Base-by-base conservation (phyloP, 2,329 filamentous ascomycete species). In the Magnaporthiopsis incrustans region DNA sequence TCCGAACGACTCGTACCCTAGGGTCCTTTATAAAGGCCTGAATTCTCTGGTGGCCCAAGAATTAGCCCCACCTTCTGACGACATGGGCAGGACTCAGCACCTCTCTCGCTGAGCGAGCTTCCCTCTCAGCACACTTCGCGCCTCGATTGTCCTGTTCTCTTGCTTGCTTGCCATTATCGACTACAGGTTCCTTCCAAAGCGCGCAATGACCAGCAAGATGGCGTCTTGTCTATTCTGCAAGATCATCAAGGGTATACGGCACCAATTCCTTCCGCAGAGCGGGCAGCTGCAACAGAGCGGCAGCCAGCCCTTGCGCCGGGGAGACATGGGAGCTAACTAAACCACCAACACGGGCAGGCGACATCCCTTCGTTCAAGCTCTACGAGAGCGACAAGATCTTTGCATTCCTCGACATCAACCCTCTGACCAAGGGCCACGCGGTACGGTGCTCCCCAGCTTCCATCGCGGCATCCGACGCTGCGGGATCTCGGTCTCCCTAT, bases 311-410 rank as follows among this genome's bases (percentile, higher is more conserved):
- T 10, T 10, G 32, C 32, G 32, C 32, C 4, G 4, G 32, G 4
- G 4, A 33, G 22, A 25, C 7, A 11, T 25, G 44, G 22, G 22
- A 53, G 44, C n/a, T 53, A 44, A 44, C 44, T 3, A n/a, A 25
- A 53, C 4, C 38, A 50, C 15, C 15, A 25, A 22, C 1, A 11
- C 18, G 8, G 18, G 44, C 58, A 97, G 93, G 93, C 69, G 94
- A 98, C 67, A 97, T 99, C 76, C 95, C 95, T 61, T 94, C 87
- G 70, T 89, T 98, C 82, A 99, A 97, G 85, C 88, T 99, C 78
- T 93, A 91, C 74, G 95, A 99, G 79, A 95, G 86, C 71, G 90
- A 96, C 53, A 97, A 94, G 80, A 91, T 94, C 59, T 83, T 97
- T 67, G 95, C 95, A 12, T 99, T 99, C 77, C 89, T 99, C 69